Evolutionary conservation across 2,329 filamentous ascomycete genomes (phyloP).

Genomic region (Colletotrichum siamense): DNA sequence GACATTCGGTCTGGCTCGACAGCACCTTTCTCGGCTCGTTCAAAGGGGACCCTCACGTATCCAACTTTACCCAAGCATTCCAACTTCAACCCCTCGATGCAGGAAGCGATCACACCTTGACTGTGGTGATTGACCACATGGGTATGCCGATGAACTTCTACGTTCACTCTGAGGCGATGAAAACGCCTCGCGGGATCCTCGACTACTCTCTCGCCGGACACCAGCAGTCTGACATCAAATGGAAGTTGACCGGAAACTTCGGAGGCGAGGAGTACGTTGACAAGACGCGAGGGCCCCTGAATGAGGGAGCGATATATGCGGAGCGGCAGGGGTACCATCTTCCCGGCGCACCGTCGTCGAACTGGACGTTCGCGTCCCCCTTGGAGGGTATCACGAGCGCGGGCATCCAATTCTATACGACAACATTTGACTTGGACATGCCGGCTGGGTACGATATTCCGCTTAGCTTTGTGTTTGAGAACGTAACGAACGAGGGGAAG

Average conservation of each 20-base stretch:
- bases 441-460: slow-evolving; percentile 62
- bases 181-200: slow-evolving; percentile 62
- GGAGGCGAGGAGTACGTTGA: slow-evolving; percentile 63
- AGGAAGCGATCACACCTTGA: slow-evolving; percentile 65
- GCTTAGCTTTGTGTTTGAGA: slow-evolving; percentile 57
- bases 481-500: slow-evolving; percentile 32
- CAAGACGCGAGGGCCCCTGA: slow-evolving; percentile 61
- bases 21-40: slow-evolving; percentile 47
- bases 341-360: not conserved
- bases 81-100: slow-evolving; percentile 38
- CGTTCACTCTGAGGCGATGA: slow-evolving; percentile 61
- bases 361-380: slow-evolving; percentile 49
- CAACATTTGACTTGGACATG: slow-evolving; percentile 60
- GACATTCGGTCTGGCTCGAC: slow-evolving; percentile 68
- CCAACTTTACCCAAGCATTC: slow-evolving; percentile 41
- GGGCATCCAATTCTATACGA: slow-evolving; percentile 61
- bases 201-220: slow-evolving; percentile 57
- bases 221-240: slow-evolving; percentile 51
- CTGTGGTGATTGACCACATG: slow-evolving; percentile 72
- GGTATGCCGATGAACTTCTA: slow-evolving; percentile 69
- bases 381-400: slow-evolving; percentile 44
- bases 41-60: not conserved
- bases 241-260: slow-evolving; percentile 69
- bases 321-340: slow-evolving; percentile 61
- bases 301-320: slow-evolving; percentile 63